Conservation (phyloP, 2,329 filamentous ascomycete species). For the Didymella keratinophila region DNA sequence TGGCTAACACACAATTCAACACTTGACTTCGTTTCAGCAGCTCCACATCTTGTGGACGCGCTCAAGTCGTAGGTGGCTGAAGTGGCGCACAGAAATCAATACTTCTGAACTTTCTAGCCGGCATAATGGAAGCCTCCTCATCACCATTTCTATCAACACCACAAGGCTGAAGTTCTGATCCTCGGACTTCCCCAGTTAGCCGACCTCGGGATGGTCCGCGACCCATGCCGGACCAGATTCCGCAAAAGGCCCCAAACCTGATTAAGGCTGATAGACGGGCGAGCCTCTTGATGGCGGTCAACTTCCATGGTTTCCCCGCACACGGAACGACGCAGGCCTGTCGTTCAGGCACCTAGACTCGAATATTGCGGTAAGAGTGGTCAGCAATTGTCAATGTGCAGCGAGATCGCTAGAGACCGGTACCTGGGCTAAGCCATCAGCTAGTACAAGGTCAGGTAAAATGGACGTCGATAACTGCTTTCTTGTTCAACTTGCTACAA, state of each 20-base stretch:
- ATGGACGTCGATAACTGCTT: background rate
- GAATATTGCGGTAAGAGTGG: background rate
- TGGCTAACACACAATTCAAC: background rate
- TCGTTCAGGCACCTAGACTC: conserved; percentile 6
- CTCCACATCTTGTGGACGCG: background rate
- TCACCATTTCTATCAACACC: background rate
- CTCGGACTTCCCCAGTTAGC: background rate
- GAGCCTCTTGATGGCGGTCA: conserved; percentile 11
- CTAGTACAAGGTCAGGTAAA: conserved; percentile 1
- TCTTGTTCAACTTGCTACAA: background rate
- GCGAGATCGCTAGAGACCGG: background rate
- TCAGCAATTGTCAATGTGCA: conserved; percentile 8
- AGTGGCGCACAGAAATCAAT: background rate
- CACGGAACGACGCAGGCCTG: conserved; percentile 1
- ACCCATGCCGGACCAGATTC: conserved; percentile 14
- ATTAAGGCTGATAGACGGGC: conserved; percentile 11
- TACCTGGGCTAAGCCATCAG: background rate
- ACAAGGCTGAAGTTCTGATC: conserved; percentile 1
- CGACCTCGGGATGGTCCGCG: conserved; percentile 11
- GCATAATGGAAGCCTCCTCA: conserved; percentile 1
- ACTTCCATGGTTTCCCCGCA: conserved; percentile 13
- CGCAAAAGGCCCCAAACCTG: conserved; percentile 9
- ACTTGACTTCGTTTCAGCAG: too few relatives aligned
- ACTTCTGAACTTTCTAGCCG: background rate
- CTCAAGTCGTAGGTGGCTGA: background rate